Evolutionary conservation across 2,329 filamentous ascomycete genomes (phyloP), one percentile per base, ranked within the genome.

Genomic region (Chaetomiaceae sp.): DNA sequence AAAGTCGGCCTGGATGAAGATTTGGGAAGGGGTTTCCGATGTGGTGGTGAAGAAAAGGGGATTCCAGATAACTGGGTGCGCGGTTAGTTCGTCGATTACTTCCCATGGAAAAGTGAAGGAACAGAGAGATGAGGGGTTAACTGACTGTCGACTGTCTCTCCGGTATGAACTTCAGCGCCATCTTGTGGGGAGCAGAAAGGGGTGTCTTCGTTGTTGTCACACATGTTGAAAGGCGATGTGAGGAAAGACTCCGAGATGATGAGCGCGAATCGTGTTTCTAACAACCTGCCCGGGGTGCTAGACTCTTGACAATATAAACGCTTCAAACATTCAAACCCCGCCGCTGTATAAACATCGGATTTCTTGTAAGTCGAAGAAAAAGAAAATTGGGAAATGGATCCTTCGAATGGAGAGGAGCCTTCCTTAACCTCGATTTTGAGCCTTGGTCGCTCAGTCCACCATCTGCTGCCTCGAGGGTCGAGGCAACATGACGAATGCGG

Each of bases 1-100:
- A 41, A 51, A 55, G 31, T 56, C 54, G 16, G 48, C 54, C 48
- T 56, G 51, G 44, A 56, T 42, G 41, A 50, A 48, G 45, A 56
- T 54, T 20, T 48, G 39, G 13, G 39, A 23, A 2, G 50, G 41
- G 3, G 47, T 4, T 8, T 16, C 12, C 23, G 39, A 33, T 25
- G 50, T 34, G 27, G 44, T 46, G 41, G 42, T 47, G 43, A 56
- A 57, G 34, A 54, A 56, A 6, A n/a, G n/a, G n/a, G 54, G 48
- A 30, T 50, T 42, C 54, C 54, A 56, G 33, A 37, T 56, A 44
- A 56, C 54, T 51, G 17, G 33, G 38, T 31, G 3, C 14, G 27
- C 10, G 20, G 23, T 47, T 30, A 39, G 30, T 21, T 13, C 13
- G n/a, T n/a, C n/a, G n/a, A n/a, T n/a, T n/a, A n/a, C n/a, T n/a